Conservation (phyloP, 2,329 filamentous ascomycete species). For the Torrubiella hemipterigena region DNA sequence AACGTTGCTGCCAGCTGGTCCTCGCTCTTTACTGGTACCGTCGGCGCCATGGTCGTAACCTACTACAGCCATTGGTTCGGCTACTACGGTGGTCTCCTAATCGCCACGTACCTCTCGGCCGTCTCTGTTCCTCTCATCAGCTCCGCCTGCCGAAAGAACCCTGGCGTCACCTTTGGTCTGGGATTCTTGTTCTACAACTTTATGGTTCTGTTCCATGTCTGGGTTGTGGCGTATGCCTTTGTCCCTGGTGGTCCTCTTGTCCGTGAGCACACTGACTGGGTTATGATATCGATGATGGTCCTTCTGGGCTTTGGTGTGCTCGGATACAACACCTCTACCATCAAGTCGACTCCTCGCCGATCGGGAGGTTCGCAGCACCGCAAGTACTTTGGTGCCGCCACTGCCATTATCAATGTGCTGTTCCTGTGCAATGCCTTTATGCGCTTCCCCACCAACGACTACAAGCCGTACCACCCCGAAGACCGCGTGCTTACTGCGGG, state of each 20-base stretch:
- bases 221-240: conserved; percentile 97
- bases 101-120: conserved; percentile 74
- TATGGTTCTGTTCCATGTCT: conserved; percentile 92
- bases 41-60: conserved; percentile 70
- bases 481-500: conserved; percentile 84
- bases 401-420: conserved; percentile 67
- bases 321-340: conserved; percentile 43
- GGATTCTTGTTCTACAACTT: conserved; percentile 90
- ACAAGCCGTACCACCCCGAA: conserved; percentile 77
- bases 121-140: conserved; percentile 63
- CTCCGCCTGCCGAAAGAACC: conserved; percentile 64
- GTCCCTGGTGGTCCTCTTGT: conserved; percentile 89
- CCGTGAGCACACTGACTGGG: conserved; percentile 89
- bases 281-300: conserved; percentile 80
- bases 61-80: conserved; percentile 73
- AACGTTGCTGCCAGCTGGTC: conserved; percentile 65
- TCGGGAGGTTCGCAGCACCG: conserved; percentile 28
- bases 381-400: conserved; percentile 42
- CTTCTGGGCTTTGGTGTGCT: conserved; percentile 77
- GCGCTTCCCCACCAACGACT: conserved; percentile 87
- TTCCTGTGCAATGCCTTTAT: conserved; percentile 73
- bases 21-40: conserved; percentile 62
- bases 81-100: conserved; percentile 68
- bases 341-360: conserved; percentile 18
- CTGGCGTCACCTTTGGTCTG: conserved; percentile 71